Percentiles rank a stretch among this genome's conserved stretches.
Conservation (phyloP, 371 early-diverging fungal genomes). For the Mucor irregularis region DNA sequence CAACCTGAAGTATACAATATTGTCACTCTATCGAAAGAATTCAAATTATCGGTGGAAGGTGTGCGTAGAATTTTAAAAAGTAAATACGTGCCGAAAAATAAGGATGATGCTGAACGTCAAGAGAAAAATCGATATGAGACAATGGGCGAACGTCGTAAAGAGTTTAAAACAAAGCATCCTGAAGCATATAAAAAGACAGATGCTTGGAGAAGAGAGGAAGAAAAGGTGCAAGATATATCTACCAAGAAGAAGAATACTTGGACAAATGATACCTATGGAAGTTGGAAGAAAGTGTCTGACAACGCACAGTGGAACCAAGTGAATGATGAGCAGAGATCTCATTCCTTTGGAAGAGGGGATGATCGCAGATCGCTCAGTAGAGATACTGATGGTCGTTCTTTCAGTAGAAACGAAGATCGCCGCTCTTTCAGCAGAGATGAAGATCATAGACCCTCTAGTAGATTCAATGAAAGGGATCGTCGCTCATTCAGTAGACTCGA, state of each 20-base stretch:
- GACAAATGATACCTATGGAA: conserved; percentile 3
- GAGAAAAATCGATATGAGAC: conserved; percentile 38
- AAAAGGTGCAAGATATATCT: neutral
- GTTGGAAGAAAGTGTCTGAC: neutral
- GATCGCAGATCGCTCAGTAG: neutral
- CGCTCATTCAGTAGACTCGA: neutral
- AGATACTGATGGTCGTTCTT: neutral
- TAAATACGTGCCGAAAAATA: conserved; percentile 23
- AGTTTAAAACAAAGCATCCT: conserved; percentile 10
- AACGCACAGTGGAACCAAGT: neutral
- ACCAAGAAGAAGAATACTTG: neutral
- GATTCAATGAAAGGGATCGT: neutral
- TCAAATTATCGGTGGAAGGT: conserved; percentile 38
- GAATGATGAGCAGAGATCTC: neutral
- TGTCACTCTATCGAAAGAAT: conserved; percentile 27
- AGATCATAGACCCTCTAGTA: neutral
- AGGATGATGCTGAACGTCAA: conserved; percentile 30
- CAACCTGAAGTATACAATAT: conserved; percentile 29
- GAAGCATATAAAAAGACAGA: conserved; percentile 1
- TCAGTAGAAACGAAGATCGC: too few relatives aligned
- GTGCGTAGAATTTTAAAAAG: conserved; percentile 42
- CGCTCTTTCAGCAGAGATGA: neutral
- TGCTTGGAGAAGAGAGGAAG: neutral
- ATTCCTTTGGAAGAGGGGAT: neutral
- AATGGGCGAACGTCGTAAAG: conserved; percentile 32